These are phyloP conservation scores for Berberis vulgaris DNA, from an alignment of 164 flowering plant species.

Conservation along the genomic window DNA sequence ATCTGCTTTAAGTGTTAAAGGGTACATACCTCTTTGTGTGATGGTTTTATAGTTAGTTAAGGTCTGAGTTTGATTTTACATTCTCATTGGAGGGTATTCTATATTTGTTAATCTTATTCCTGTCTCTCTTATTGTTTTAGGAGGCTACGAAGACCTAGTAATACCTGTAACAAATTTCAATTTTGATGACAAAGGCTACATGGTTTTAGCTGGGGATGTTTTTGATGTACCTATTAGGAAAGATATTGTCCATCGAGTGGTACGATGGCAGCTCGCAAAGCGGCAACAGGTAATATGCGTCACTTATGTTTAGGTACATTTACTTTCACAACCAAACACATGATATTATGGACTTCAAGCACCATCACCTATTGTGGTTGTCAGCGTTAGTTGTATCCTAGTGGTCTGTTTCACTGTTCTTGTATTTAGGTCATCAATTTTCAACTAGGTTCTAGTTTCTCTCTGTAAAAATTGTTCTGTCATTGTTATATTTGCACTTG, in stretches of 20 bases:
- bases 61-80: no score
- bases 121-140: conserved; percentile 22
- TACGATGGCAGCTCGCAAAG: conserved; percentile 96
- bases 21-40: no score
- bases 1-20: no score
- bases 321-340: background rate
- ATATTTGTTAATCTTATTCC: conserved; percentile 1
- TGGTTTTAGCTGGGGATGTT: conserved; percentile 91
- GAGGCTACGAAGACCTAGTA: conserved; percentile 66
- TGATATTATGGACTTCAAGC: background rate
- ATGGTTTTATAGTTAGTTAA: no score
- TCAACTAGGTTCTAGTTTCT: no score
- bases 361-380: no score
- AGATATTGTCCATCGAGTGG: conserved; percentile 92
- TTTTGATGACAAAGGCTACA: conserved; percentile 78
- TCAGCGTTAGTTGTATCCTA: no score
- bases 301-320: background rate
- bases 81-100: no score
- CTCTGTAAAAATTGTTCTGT: no score
- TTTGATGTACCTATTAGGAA: conserved; percentile 94
- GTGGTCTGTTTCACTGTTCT: no score
- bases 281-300: conserved; percentile 59
- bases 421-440: no score
- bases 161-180: conserved; percentile 80
- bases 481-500: no score